phyloP scores from a whole-genome alignment of 2,329 filamentous ascomycete genomes.

The Stagonosporopsis tanaceti region DNA sequence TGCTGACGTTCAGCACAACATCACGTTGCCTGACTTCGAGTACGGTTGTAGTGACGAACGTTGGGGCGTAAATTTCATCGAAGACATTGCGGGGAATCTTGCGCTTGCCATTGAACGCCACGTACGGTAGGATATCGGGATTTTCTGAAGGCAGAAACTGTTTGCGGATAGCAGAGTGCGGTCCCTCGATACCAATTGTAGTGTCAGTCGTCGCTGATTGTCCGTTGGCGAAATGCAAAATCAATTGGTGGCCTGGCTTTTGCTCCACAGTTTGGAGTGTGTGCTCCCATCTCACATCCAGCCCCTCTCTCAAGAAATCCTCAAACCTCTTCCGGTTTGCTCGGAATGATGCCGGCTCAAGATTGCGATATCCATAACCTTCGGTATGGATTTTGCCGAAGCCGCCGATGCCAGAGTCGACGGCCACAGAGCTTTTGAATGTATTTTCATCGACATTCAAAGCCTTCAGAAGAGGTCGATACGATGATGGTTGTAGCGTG shows the following conservation, averaged over 20 bases:
- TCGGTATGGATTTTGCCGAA: conserved; percentile 23
- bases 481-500: conserved; percentile 46
- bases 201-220: conserved; percentile 18
- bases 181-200: conserved; percentile 51
- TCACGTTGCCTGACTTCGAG: conserved; percentile 33
- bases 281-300: conserved; percentile 48
- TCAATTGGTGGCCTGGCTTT: background rate
- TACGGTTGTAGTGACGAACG: conserved; percentile 28
- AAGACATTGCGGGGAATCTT: conserved; percentile 33
- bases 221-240: conserved; percentile 24
- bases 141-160: conserved; percentile 31
- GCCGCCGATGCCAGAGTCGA: conserved; percentile 40
- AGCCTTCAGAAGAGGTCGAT: conserved; percentile 42
- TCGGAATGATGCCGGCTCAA: conserved; percentile 36
- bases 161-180: conserved; percentile 47
- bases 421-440: conserved; percentile 44
- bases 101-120: conserved; percentile 45
- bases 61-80: conserved; percentile 20
- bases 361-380: conserved; percentile 15
- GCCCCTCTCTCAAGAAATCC: conserved; percentile 42
- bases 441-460: conserved; percentile 42
- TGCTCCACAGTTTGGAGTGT: conserved; percentile 27
- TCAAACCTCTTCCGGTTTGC: conserved; percentile 50
- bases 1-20: conserved; percentile 42
- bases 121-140: conserved; percentile 47